Evolutionary conservation across 2,329 filamentous ascomycete genomes (phyloP), one percentile per base, ranked within the genome.

Genomic region (Microsporum ferrugineum): DNA sequence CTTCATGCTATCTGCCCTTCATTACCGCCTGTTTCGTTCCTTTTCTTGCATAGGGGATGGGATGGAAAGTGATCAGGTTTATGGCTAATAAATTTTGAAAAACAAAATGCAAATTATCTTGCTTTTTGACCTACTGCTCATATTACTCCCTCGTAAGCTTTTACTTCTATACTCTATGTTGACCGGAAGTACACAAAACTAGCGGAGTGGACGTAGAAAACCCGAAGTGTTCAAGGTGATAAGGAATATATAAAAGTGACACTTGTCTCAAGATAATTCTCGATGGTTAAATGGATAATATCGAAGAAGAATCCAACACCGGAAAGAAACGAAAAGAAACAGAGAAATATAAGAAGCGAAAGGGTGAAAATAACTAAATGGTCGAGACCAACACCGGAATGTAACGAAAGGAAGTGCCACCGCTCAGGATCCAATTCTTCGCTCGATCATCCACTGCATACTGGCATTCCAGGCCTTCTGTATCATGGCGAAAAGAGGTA

Each of bases 401-500:
- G 5, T 43, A 23, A 23, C 1, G n/a, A 14, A 23, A 43, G 10
- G 2, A 17, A n/a, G 17, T n/a, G n/a, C 12, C 2, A 7, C 8
- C 51, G 14, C 2, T 56, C 31, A 57, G 17, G 38, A 56, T 17
- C 60, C 60, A 45, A 62, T 38, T 60, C 58, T 55, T 14, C 23
- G 29, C 47, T 55, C 38, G n/a, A 55, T 38, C 58, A 64, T 63
- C 39, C 55, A 71, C 8, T 67, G 64, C 36, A 71, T 68, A 3
- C 72, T 68, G 68, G 71, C 71, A 49, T 76, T 71, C 71, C 74
- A 74, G 39, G 76, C 62, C 60, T 70, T 79, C 69, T 66, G 74
- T 49, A 75, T 77, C 71, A 80, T 74, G 17, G 77, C 74, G 61
- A 84, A 76, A 29, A 85, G 70, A 0, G 84, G 84, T 60, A 86